Evolutionary conservation across 352 stramenopile species (phyloP).

Genomic region (Globisporangium cylindrosporum): DNA sequence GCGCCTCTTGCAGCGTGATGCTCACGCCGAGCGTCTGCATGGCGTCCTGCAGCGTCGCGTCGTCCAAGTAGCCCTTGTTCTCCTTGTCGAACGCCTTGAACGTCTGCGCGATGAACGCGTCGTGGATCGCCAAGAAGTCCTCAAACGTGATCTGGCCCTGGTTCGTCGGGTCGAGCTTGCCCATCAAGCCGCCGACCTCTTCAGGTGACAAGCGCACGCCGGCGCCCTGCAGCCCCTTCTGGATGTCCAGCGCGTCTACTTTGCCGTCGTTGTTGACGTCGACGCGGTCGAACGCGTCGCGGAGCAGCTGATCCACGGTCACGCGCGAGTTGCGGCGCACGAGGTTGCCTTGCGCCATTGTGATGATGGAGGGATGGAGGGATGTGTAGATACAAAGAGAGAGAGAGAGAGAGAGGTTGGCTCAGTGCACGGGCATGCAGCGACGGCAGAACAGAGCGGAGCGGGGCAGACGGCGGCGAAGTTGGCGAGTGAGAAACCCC

Average conservation of each 20-base stretch:
- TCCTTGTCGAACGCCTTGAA: conserved; percentile 68
- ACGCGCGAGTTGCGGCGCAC: conserved; percentile 77
- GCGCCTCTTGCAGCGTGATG: conserved; percentile 72
- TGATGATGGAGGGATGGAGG: conserved; percentile 3
- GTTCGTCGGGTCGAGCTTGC: conserved; percentile 66
- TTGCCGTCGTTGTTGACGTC: conserved; percentile 69
- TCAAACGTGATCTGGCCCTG: conserved; percentile 66
- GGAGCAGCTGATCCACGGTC: conserved; percentile 71
- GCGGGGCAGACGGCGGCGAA: not conserved
- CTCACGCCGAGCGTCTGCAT: conserved; percentile 63
- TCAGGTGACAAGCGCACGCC: conserved; percentile 61
- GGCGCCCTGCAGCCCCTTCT: conserved; percentile 56
- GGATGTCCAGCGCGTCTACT: conserved; percentile 74
- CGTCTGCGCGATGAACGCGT: conserved; percentile 72
- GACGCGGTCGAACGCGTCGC: conserved; percentile 70
- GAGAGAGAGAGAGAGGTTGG: not conserved
- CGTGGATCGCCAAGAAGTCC: conserved; percentile 74
- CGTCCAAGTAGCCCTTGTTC: conserved; percentile 70
- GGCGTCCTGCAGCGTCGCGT: conserved; percentile 57
- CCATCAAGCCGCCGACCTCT: conserved; percentile 59
- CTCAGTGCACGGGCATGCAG: conserved; percentile 8
- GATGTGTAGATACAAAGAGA: not conserved
- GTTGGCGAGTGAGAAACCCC: conserved; percentile 10
- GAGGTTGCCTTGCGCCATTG: conserved; percentile 29
- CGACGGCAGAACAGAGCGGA: not conserved